Evolutionary conservation across 106 monocot species (phyloP), one percentile per base, ranked within the genome.

Genomic region (Dendrobium catenatum): DNA sequence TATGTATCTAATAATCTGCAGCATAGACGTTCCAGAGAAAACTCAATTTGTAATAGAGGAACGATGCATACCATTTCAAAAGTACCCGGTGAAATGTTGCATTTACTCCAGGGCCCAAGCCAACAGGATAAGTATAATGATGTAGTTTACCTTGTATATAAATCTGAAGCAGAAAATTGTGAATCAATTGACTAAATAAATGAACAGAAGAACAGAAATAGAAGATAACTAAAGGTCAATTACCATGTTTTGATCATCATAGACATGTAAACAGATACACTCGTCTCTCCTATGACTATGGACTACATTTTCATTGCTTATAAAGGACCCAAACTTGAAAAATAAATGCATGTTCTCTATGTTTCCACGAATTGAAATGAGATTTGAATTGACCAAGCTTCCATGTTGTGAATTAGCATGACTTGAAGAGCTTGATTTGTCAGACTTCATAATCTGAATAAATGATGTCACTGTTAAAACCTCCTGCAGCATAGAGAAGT

Each of bases 1-100:
- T 56, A 56, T 56, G 56, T 17, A 46, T 46, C 46, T 46, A 46
- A 46, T 46, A 46, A 46, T 7, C 9, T 46, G 9, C 46, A 56
- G 19, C 56, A 16, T 56, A 56, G 4, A 56, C 56, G 19, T 56
- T 4, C 10, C 19, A 56, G 56, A 56, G 15, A 56, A 18, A 24
- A 68, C 67, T 68, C 73, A 73, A 73, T 42, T 9, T 10, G 37
- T 37, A 72, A 37, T 17, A 37, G 19, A 44, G 19, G 20, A 74
- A 44, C 1, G 19, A 74, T 55, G 22, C 80, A 85, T 82, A 94
- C 91, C 74, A 79, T 68, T 81, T 88, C 77, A 91, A 29, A 42
- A 94, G 92, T 76, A 94, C 82, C 17, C 94, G 86, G 64, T 97
- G 86, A 70, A 97, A 97, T 42, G 94, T 94, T 77, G 84, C 94